Percentiles rank a stretch among this genome's conserved stretches.
These are phyloP conservation scores for Beauveria medogensis DNA, from an alignment of 2,329 filamentous ascomycete genomes.

Conservation along the genomic window DNA sequence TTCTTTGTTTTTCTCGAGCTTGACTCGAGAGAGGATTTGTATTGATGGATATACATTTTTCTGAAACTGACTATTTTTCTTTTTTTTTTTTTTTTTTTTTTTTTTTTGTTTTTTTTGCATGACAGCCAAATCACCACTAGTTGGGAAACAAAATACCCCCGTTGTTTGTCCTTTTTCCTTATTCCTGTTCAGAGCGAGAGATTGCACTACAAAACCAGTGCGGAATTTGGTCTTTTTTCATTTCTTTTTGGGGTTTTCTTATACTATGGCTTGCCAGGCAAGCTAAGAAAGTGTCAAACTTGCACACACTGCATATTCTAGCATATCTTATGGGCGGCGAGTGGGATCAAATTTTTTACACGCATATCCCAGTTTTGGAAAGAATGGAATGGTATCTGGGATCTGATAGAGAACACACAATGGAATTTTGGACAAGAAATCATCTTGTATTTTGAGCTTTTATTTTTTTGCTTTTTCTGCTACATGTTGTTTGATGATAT, in stretches of 20 bases:
- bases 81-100: too few species aligned
- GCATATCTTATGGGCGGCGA: not conserved
- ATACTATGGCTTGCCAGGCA: not conserved
- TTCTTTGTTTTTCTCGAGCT: not conserved
- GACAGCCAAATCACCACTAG: slow-evolving; percentile 11
- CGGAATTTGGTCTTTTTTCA: not conserved
- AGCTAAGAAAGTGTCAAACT: not conserved
- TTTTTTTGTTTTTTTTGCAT: not conserved
- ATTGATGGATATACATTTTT: slow-evolving; percentile 1
- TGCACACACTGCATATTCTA: not conserved
- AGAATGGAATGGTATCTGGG: not conserved
- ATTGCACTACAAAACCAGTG: not conserved
- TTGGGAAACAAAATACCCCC: slow-evolving; percentile 23
- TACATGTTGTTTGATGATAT: not conserved
- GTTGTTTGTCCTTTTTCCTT: not conserved
- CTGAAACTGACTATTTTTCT: not conserved
- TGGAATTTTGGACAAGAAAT: not conserved
- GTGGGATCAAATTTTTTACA: too few species aligned
- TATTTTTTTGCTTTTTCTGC: not conserved
- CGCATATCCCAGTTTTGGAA: not conserved
- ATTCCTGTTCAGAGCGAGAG: not conserved
- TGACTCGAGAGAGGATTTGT: not conserved
- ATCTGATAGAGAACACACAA: not conserved
- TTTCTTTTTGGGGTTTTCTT: slow-evolving; percentile 1
- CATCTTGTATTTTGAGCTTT: not conserved